phyloP scores from a whole-genome alignment of 192 early-diverging fungal genomes.

The Neocallimastix lanati region DNA sequence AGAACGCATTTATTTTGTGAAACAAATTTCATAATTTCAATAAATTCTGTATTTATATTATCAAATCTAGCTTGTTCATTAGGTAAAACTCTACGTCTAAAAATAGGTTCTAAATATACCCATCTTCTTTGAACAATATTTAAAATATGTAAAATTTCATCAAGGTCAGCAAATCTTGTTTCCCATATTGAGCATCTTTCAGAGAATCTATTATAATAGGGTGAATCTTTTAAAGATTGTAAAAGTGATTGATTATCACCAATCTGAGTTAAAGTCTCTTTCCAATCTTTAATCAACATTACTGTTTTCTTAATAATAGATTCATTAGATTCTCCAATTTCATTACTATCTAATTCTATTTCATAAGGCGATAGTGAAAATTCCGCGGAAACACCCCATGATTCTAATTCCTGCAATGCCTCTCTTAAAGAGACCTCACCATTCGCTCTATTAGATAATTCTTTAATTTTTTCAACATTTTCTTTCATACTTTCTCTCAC shows the following conservation, averaged over 20 bases:
- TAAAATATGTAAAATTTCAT: conserved; percentile 25
- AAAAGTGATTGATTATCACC: conserved; percentile 38
- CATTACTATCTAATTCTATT: not conserved
- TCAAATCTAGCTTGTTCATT: conserved; percentile 25
- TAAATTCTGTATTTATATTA: conserved; percentile 28
- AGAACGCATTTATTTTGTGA: conserved; percentile 17
- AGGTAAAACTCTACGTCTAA: conserved; percentile 28
- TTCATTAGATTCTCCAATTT: conserved; percentile 18
- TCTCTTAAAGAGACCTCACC: conserved; percentile 34
- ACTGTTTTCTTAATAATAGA: conserved; percentile 17
- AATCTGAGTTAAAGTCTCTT: conserved; percentile 35
- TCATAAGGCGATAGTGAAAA: conserved; percentile 14
- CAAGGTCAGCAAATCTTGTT: conserved; percentile 20
- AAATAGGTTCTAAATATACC: conserved; percentile 44
- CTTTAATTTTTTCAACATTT: conserved; percentile 25
- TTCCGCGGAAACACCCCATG: conserved; percentile 28
- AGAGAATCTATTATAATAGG: conserved; percentile 31
- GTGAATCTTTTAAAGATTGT: conserved; percentile 34
- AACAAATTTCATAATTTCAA: conserved; percentile 17
- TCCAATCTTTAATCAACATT: conserved; percentile 35
- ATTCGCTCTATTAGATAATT: conserved; percentile 29
- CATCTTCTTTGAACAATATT: conserved; percentile 32
- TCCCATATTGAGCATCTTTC: conserved; percentile 30
- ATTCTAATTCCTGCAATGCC: conserved; percentile 33
- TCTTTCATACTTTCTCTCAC: conserved; percentile 9